These are phyloP conservation scores for Trametes pubescens DNA, from an alignment of 1,284 basidiomycete species.

Conservation along the genomic window DNA sequence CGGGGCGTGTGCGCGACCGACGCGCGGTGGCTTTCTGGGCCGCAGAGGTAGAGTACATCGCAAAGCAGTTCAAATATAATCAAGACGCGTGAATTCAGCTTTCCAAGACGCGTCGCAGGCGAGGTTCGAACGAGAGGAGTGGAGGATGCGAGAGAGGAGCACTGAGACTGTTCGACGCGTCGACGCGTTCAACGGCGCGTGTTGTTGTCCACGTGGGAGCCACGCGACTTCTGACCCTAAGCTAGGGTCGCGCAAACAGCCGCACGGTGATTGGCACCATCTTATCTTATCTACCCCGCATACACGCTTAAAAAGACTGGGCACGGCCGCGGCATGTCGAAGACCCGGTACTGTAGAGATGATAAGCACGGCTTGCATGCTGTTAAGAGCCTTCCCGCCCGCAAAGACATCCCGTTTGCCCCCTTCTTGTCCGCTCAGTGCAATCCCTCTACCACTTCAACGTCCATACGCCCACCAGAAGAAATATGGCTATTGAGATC, in stretches of 20 bases:
- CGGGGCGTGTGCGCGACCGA: slow-evolving; percentile 74
- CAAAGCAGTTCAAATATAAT: not conserved
- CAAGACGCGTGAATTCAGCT: slow-evolving; percentile 12
- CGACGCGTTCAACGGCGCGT: slow-evolving; percentile 26
- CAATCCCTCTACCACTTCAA: not conserved
- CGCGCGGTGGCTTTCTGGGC: slow-evolving; percentile 73
- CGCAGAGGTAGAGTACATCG: slow-evolving; percentile 77
- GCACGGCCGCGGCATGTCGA: not conserved
- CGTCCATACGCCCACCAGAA: slow-evolving; percentile 13
- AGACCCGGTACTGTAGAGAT: not conserved
- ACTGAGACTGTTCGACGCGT: slow-evolving; percentile 30
- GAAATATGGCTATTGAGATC: slow-evolving; percentile 52
- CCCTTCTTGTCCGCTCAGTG: not conserved
- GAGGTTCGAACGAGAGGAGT: not conserved
- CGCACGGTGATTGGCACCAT: slow-evolving; percentile 7
- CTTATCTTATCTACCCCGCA: slow-evolving; percentile 26
- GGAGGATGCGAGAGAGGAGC: slow-evolving; percentile 4
- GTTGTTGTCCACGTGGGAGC: slow-evolving; percentile 22
- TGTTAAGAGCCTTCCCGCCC: slow-evolving; percentile 12
- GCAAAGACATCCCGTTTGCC: not conserved
- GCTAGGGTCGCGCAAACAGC: not conserved
- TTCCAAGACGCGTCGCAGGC: not conserved
- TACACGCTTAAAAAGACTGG: slow-evolving; percentile 5
- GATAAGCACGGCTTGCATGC: slow-evolving; percentile 13
- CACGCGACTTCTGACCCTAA: slow-evolving; percentile 16